phyloP scores from a whole-genome alignment of 768 basidiomycete species.

The Pleurotus djamor region DNA sequence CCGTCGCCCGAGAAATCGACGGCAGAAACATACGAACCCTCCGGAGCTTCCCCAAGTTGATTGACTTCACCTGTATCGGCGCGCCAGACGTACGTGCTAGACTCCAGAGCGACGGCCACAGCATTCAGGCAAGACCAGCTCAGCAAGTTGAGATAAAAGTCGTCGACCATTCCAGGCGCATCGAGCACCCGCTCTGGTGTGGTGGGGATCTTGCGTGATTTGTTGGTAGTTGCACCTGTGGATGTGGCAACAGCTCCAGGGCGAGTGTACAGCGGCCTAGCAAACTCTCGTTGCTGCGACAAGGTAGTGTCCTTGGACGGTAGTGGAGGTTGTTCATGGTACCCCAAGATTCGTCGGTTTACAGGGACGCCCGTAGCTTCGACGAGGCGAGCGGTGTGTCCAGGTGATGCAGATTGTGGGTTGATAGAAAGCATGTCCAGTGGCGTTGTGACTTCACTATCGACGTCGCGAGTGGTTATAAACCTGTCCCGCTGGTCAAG shows the following conservation, averaged over 20 bases:
- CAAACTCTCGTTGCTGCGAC: conserved; percentile 74
- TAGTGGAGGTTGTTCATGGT: conserved; percentile 82
- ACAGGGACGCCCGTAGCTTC: conserved; percentile 74
- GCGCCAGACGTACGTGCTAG: conserved; percentile 90
- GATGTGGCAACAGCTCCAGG: conserved; percentile 58
- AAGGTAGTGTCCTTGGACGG: conserved; percentile 73
- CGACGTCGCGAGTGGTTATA: conserved; percentile 58
- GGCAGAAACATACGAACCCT: conserved; percentile 72
- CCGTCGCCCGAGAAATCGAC: conserved; percentile 82
- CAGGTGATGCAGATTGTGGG: conserved; percentile 60
- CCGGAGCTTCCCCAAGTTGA: conserved; percentile 72
- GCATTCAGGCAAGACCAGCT: conserved; percentile 87
- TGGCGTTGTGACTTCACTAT: conserved; percentile 56
- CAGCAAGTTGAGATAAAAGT: conserved; percentile 95
- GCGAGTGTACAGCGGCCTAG: conserved; percentile 71
- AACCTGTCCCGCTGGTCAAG: conserved; percentile 61
- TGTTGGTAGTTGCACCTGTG: conserved; percentile 60
- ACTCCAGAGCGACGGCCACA: conserved; percentile 87
- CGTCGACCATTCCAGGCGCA: conserved; percentile 90
- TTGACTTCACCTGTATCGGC: conserved; percentile 87
- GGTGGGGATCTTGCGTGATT: conserved; percentile 80
- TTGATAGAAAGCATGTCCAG: conserved; percentile 64
- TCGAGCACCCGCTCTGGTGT: conserved; percentile 93
- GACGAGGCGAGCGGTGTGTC: conserved; percentile 76
- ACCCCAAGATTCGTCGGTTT: conserved; percentile 82